phyloP scores from a whole-genome alignment of 768 basidiomycete species.

The Tremella yokohamensis region DNA sequence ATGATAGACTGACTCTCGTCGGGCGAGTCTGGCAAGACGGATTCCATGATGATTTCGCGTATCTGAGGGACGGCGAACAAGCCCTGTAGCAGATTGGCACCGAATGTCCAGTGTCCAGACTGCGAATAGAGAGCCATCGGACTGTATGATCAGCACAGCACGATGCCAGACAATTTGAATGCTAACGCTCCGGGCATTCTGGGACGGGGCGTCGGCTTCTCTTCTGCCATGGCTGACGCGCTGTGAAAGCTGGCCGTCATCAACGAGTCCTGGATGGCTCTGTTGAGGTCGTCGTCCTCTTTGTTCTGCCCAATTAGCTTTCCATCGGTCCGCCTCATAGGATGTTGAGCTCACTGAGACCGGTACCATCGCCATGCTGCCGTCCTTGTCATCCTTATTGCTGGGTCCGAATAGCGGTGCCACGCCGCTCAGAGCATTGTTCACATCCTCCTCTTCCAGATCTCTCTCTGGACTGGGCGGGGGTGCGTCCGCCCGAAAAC shows the following conservation, averaged over 20 bases:
- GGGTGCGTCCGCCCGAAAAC: conserved; percentile 35
- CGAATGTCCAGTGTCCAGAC: conserved; percentile 30
- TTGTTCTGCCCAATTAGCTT: conserved; percentile 10
- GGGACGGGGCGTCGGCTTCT: conserved; percentile 18
- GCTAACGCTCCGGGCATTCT: conserved; percentile 38
- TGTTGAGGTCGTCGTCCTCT: conserved; percentile 40
- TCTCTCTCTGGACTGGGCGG: conserved; percentile 34
- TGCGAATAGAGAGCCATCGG: conserved; percentile 34
- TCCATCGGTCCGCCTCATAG: neutral
- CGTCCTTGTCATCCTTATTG: conserved; percentile 34
- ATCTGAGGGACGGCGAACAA: conserved; percentile 39
- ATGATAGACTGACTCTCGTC: too few relatives aligned
- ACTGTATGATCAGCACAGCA: conserved; percentile 15
- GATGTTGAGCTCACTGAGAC: conserved; percentile 3
- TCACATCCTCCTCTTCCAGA: conserved; percentile 13
- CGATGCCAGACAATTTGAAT: neutral
- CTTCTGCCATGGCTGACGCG: conserved; percentile 26
- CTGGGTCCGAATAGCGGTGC: conserved; percentile 37
- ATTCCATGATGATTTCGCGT: conserved; percentile 16
- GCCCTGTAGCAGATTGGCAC: conserved; percentile 34
- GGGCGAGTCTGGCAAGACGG: neutral
- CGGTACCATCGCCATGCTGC: conserved; percentile 28
- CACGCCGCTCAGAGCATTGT: neutral
- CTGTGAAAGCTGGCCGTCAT: conserved; percentile 48
- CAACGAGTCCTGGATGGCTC: conserved; percentile 46